Conservation (phyloP, 176 grass and related monocot species). For the Chrysopogon serrulatus region DNA sequence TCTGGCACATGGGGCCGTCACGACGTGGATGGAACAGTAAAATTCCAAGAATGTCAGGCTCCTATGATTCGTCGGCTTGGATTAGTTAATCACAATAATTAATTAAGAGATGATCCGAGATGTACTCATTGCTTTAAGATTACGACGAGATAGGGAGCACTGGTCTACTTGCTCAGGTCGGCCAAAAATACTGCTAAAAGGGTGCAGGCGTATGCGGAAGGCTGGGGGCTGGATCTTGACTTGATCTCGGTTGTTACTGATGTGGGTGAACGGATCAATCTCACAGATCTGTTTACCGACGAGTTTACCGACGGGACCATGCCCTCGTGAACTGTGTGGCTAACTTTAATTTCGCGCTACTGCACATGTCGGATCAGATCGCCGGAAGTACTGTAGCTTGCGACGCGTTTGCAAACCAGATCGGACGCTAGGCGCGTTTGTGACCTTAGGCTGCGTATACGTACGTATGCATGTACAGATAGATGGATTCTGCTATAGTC, state of each 20-base stretch:
- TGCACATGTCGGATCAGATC: neutral
- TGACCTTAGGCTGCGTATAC: too few species aligned
- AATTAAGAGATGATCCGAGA: neutral
- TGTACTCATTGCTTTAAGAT: neutral
- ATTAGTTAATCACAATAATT: neutral
- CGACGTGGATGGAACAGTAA: neutral
- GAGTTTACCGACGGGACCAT: conserved; percentile 9
- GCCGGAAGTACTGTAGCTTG: neutral
- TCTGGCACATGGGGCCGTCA: neutral
- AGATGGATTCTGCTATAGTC: too few species aligned
- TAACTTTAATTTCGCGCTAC: neutral
- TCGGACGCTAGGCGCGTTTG: too few species aligned
- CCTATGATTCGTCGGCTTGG: neutral
- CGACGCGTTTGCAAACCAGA: neutral
- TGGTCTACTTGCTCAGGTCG: neutral
- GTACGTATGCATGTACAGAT: too few species aligned
- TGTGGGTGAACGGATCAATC: neutral
- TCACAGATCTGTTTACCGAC: conserved; percentile 20
- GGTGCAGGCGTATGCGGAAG: neutral
- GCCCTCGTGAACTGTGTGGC: neutral
- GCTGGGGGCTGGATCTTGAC: neutral
- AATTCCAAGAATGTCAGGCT: conserved; percentile 37
- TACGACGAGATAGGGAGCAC: neutral
- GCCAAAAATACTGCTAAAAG: neutral
- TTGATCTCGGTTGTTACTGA: neutral